Conservation (phyloP, 2,329 filamentous ascomycete species). For the Nigrospora sphaerica region DNA sequence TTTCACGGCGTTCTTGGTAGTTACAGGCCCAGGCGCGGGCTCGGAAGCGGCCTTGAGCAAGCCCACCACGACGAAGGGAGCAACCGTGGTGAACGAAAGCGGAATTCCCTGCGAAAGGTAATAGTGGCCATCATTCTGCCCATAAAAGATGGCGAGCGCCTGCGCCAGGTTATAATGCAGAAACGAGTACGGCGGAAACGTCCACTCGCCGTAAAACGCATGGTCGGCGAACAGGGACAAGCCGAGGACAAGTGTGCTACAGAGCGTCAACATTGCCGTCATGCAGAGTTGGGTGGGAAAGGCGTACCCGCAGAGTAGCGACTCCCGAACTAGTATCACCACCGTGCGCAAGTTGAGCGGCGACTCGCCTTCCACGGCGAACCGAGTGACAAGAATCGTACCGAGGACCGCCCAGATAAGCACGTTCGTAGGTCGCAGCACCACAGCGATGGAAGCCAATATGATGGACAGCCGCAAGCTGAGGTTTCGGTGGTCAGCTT, state of each 20-base stretch:
- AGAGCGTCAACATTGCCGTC: slow-evolving; percentile 3
- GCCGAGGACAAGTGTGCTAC: slow-evolving; percentile 45
- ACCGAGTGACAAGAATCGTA: slow-evolving; percentile 39
- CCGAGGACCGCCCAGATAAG: slow-evolving; percentile 74
- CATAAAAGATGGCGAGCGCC: slow-evolving; percentile 87
- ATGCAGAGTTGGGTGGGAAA: slow-evolving; percentile 19
- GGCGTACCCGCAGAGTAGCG: slow-evolving; percentile 49
- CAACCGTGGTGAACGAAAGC: slow-evolving; percentile 72
- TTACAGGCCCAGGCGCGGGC: slow-evolving; percentile 22
- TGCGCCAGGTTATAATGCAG: slow-evolving; percentile 87
- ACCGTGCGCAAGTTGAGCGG: slow-evolving; percentile 36
- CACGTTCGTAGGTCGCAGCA: slow-evolving; percentile 83
- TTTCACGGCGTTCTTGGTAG: slow-evolving; percentile 36
- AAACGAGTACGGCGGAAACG: slow-evolving; percentile 81
- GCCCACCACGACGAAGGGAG: slow-evolving; percentile 68
- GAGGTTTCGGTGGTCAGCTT: slow-evolving; percentile 6
- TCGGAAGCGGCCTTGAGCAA: slow-evolving; percentile 44
- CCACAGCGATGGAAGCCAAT: slow-evolving; percentile 73
- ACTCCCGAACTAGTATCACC: slow-evolving; percentile 54
- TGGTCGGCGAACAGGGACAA: slow-evolving; percentile 64
- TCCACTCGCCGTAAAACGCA: slow-evolving; percentile 77
- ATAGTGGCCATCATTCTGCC: slow-evolving; percentile 84
- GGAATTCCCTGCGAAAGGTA: slow-evolving; percentile 88
- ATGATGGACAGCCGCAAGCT: slow-evolving; percentile 59
- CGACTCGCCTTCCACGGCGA: slow-evolving; percentile 31